Evolutionary conservation across 1,284 basidiomycete species (phyloP), one percentile per base, ranked within the genome.

Genomic region (Tilletia caries): DNA sequence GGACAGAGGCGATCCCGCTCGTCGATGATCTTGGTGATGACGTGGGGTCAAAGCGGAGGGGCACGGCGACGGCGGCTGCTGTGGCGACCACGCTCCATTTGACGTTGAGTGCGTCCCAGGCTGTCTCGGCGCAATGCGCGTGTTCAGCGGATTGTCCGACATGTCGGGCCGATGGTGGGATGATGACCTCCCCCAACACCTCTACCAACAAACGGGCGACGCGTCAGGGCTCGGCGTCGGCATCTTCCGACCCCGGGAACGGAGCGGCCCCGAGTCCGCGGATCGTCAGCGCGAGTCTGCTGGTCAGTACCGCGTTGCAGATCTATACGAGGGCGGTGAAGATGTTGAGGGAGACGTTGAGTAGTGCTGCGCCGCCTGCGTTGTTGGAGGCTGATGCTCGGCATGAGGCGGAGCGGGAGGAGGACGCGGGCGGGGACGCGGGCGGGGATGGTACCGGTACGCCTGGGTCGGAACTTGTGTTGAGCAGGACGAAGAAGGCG

Each of bases 81-180:
- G 37, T 52, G 34, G 67, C 58, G 2, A 64, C 50, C 15, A 73
- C 76, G 25, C 67, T 78, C 15, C 79, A 81, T 33, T 73, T 83
- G 18, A 83, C 81, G 13, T 73, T 83, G 18, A 76, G 74, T 0
- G 78, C 79, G 23, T 77, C 75, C 18, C 81, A 81, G 52, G 77
- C 79, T 3, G 76, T 83, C 2, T 70, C 78, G 0, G 75, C 72
- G n/a, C 75, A 78, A 29, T 83, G 81, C 66, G 74, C 76, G 1
- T 83, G 81, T 50, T 79, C 77, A 2, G 72, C 80, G 8, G 77
- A 79, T 66, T 83, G 81, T 32, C 80, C 80, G 0, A 82, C 80
- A 3, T 83, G 81, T 64, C 75, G 80, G 29, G 70, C 71, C 3
- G 75, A 80, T 60, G 76, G 80, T 0, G 73, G 72, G 10, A 78